These are phyloP conservation scores for Coniochaeta pulveracea DNA, from an alignment of 2,329 filamentous ascomycete species.

Conservation along the genomic window DNA sequence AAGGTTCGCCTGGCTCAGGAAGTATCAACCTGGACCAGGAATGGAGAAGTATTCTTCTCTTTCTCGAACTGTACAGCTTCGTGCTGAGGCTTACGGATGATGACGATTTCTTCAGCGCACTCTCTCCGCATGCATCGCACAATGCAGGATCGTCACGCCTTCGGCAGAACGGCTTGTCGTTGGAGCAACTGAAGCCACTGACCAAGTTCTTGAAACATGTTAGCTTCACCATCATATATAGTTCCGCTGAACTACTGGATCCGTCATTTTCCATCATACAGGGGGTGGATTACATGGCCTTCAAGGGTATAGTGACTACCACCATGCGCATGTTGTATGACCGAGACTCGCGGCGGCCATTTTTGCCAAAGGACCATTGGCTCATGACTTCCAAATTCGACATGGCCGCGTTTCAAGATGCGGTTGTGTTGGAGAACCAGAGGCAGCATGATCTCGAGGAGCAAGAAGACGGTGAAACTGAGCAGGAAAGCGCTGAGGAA, in stretches of 20 bases:
- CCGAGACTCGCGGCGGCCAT: slow-evolving; percentile 77
- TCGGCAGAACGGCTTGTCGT: slow-evolving; percentile 54
- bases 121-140: slow-evolving; percentile 26
- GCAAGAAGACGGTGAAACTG: slow-evolving; percentile 42
- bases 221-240: slow-evolving; percentile 80
- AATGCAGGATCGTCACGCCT: slow-evolving; percentile 33
- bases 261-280: slow-evolving; percentile 33
- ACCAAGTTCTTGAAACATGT: slow-evolving; percentile 83
- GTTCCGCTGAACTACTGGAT: slow-evolving; percentile 48
- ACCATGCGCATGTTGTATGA: slow-evolving; percentile 85
- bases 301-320: slow-evolving; percentile 69
- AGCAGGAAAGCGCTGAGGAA: slow-evolving; percentile 26
- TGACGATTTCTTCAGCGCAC: slow-evolving; percentile 75
- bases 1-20: too few species aligned
- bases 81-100: slow-evolving; percentile 89
- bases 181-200: slow-evolving; percentile 61
- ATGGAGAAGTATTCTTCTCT: slow-evolving; percentile 82
- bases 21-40: slow-evolving; percentile 44
- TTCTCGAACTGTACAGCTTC: slow-evolving; percentile 90
- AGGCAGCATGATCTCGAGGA: slow-evolving; percentile 58
- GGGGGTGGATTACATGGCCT: slow-evolving; percentile 65
- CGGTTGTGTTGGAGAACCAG: slow-evolving; percentile 82
- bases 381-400: slow-evolving; percentile 83
- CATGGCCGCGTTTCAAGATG: slow-evolving; percentile 76
- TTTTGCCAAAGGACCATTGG: slow-evolving; percentile 80